Evolutionary conservation across 495 filamentous ascomycete species (phyloP).

Genomic region (Neurospora hispaniola): DNA sequence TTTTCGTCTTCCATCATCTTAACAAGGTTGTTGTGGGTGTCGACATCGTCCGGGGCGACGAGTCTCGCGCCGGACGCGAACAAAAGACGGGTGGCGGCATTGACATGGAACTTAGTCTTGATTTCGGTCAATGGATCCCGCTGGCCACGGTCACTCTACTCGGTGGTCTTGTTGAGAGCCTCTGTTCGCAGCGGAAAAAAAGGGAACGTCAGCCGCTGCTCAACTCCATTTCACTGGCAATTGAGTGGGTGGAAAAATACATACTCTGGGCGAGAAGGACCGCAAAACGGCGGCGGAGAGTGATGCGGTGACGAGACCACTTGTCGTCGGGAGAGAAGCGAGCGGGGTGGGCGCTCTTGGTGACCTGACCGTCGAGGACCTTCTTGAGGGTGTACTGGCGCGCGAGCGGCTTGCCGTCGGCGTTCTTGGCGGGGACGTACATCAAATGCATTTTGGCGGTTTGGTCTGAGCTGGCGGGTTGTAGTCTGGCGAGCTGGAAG

Average conservation of each 20-base stretch:
- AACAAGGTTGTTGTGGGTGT: neutral
- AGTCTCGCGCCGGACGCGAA: neutral
- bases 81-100: neutral
- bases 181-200: neutral
- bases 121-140: neutral
- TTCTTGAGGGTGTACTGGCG: constrained; percentile 79
- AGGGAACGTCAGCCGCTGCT: neutral
- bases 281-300: constrained; percentile 83
- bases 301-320: constrained; percentile 88
- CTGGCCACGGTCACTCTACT: neutral
- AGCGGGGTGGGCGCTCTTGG: constrained; percentile 92
- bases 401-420: constrained; percentile 56
- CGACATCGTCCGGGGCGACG: too few species aligned
- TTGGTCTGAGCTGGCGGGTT: neutral
- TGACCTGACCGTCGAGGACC: constrained; percentile 64
- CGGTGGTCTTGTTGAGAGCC: neutral
- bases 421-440: constrained; percentile 59
- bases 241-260: constrained; percentile 15
- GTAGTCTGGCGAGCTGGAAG: neutral
- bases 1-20: neutral
- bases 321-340: constrained; percentile 97
- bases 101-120: neutral
- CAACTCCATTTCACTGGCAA: neutral
- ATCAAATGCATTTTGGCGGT: constrained; percentile 60
- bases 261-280: constrained; percentile 74